Evolutionary conservation across 2,329 filamentous ascomycete species (phyloP), one percentile per base, ranked within the genome.

Genomic region (Chaetomium globosum): DNA sequence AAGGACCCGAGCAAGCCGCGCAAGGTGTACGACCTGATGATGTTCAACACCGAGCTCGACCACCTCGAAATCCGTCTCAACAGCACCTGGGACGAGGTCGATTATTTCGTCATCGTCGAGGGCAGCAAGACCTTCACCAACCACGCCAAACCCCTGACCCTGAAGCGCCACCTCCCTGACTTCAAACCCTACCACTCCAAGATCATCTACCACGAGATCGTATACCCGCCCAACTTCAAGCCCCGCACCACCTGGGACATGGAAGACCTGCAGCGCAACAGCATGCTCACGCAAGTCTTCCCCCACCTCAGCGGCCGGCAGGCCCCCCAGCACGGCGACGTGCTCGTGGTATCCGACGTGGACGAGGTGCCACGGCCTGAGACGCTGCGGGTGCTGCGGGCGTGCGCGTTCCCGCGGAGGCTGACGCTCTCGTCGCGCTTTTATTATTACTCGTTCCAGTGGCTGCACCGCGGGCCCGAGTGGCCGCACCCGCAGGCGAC

Each of bases 31-130:
- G 87, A 89, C 72, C 78, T 89, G 1, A 79, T 87, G 70, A 82
- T 88, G 79, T 75, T 89, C 70, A 87, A 86, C 69, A 83, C 80
- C 2, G 87, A 89, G 75, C 78, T 89, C 13, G 87, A 89, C 75
- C 87, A 85, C 81, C 79, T 89, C 51, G 87, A 89, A 73, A 84
- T 90, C 56, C 83, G 86, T 12, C 78, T 89, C 3, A 80, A 85
- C 70, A 83, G 83, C 2, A 80, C 87, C 19, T 82, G 83, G 64
- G 74, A 82, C 48, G 76, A 82, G 51, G 85, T 89, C 65, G 87
- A 89, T 76, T 88, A 87, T 75, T 89, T 88, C 70, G 79, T 89
- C 71, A 80, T 89, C 39, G 80, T 89, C 59, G 87, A 89, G 76
- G 81, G 83, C 0, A 73, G 77, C 21, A 80, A 77, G 58, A 88